phyloP scores from a whole-genome alignment of 306 rosid genomes.

The Calophaca sinica region DNA sequence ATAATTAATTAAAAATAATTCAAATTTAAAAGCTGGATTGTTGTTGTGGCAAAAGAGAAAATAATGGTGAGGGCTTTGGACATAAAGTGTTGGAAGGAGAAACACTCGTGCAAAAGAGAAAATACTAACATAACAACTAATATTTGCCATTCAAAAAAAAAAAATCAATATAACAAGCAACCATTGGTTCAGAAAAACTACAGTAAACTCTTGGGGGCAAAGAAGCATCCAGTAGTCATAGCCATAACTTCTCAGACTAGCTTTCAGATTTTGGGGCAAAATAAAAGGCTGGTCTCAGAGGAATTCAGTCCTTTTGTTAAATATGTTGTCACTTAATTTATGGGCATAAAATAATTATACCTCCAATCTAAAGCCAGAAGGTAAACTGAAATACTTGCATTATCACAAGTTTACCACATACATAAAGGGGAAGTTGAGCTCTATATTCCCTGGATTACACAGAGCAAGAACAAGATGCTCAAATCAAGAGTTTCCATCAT shows the following conservation, averaged over 20 bases:
- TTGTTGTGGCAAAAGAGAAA: no score
- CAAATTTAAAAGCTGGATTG: no score
- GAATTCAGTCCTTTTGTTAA: not conserved
- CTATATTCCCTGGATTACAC: conserved; percentile 8
- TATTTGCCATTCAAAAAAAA: no score
- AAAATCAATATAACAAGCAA: not conserved
- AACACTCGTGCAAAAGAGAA: no score
- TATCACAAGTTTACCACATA: conserved; percentile 26
- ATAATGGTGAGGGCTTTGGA: no score
- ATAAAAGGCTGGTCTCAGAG: not conserved
- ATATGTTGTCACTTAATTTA: not conserved
- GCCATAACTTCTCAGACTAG: not conserved
- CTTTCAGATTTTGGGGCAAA: not conserved
- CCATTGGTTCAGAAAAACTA: not conserved
- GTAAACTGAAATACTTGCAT: conserved; percentile 27
- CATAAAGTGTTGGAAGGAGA: no score
- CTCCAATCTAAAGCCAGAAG: conserved; percentile 5
- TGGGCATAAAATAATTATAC: conserved; percentile 9
- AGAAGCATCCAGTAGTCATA: not conserved
- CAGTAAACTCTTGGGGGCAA: not conserved
- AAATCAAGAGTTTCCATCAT: conserved; percentile 9
- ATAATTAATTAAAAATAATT: no score
- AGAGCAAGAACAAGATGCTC: not conserved
- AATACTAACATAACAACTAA: no score
- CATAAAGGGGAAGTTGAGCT: conserved; percentile 17